Evolutionary conservation across 495 filamentous ascomycete species (phyloP).

Genomic region (Aspergillus asperescens): DNA sequence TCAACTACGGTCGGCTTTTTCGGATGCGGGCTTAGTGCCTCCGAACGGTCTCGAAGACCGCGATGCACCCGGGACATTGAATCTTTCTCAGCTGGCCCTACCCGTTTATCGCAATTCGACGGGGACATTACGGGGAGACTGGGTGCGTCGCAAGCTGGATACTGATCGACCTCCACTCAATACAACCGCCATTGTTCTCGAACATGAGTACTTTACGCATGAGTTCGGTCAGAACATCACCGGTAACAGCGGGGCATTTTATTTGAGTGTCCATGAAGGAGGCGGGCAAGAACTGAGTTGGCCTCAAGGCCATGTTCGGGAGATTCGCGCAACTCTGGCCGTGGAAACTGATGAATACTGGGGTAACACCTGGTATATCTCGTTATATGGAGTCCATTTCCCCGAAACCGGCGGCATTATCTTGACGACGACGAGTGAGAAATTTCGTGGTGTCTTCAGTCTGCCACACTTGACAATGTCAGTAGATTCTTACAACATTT

Average conservation of each 20-base stretch:
- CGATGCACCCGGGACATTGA: constrained; percentile 37
- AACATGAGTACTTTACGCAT: constrained; percentile 46
- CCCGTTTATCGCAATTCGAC: constrained; percentile 77
- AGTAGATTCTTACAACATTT: constrained; percentile 57
- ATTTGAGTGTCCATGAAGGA: constrained; percentile 42
- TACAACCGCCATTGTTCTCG: constrained; percentile 42
- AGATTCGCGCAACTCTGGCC: constrained; percentile 60
- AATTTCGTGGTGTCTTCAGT: constrained; percentile 83
- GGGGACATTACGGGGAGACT: constrained; percentile 67
- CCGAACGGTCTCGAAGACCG: constrained; percentile 33
- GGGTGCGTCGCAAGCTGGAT: constrained; percentile 56
- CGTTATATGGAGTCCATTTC: constrained; percentile 78
- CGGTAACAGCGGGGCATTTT: constrained; percentile 45
- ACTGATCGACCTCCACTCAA: constrained; percentile 43
- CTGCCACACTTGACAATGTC: constrained; percentile 77
- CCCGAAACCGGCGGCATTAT: constrained; percentile 67
- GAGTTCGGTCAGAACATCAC: constrained; percentile 67
- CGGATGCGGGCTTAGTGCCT: constrained; percentile 31
- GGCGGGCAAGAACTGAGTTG: constrained; percentile 31
- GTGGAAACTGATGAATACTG: constrained; percentile 63
- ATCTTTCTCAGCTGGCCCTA: constrained; percentile 38
- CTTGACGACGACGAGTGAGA: constrained; percentile 83
- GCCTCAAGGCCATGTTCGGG: constrained; percentile 42
- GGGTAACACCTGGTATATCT: constrained; percentile 68
- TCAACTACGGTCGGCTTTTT: constrained; percentile 43